These are phyloP conservation scores for Solanum rostratum DNA, from an alignment of 257 asterid genomes.

Conservation along the genomic window DNA sequence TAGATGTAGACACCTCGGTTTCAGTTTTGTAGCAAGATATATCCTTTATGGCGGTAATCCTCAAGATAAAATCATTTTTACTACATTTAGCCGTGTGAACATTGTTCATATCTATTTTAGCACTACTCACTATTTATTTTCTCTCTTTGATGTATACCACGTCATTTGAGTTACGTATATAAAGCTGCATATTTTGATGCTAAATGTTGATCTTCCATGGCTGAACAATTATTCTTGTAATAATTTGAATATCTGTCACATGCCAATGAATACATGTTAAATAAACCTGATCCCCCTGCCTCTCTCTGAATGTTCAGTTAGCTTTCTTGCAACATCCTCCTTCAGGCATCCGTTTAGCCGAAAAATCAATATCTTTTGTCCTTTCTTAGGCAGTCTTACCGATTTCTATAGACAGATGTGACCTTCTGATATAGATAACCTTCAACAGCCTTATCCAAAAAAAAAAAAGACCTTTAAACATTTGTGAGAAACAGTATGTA, in stretches of 20 bases:
- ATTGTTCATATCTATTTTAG: not conserved
- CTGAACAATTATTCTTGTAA: not conserved
- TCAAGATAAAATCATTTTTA: not conserved
- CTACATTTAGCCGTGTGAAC: not conserved
- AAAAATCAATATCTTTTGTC: not conserved
- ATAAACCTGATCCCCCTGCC: not conserved
- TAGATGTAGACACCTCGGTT: not conserved
- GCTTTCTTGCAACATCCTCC: not conserved
- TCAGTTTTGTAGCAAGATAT: not conserved
- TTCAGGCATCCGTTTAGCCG: not conserved
- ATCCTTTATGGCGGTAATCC: not conserved
- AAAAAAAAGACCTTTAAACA: not conserved
- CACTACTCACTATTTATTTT: not conserved
- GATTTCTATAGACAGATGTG: not conserved
- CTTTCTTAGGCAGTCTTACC: not conserved
- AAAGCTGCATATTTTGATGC: not conserved
- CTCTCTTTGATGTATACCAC: not conserved
- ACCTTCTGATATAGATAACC: not conserved
- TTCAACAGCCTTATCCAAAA: not conserved
- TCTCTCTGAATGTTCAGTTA: not conserved
- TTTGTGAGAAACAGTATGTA: not conserved
- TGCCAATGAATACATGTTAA: not conserved
- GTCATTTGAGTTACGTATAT: not conserved
- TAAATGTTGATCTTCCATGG: not conserved
- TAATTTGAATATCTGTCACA: not conserved